Evolutionary conservation across 805 yeast genomes (phyloP).

Genomic region (Teunomyces funiuensis): DNA sequence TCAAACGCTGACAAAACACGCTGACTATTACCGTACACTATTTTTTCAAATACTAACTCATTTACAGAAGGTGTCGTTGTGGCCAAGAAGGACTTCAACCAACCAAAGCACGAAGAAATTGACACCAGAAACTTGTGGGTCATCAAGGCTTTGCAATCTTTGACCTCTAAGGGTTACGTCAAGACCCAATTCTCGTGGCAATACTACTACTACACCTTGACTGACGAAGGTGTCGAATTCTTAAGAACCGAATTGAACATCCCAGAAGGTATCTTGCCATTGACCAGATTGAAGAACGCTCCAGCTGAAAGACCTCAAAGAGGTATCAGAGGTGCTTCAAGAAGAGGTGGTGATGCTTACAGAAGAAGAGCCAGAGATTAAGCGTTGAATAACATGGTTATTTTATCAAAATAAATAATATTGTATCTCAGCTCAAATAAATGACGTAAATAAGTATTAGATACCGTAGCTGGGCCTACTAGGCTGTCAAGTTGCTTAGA

Average conservation of each 20-base stretch:
- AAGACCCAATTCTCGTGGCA: conserved; percentile 99
- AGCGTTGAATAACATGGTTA: conserved; percentile 9
- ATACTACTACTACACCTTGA: conserved; percentile 99
- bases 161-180: conserved; percentile 98
- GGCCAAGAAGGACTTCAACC: conserved; percentile 98
- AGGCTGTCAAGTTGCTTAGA: no score
- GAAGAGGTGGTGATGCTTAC: conserved; percentile 47
- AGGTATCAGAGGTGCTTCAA: conserved; percentile 39
- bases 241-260: conserved; percentile 97
- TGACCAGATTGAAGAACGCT: conserved; percentile 94
- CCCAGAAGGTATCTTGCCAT: conserved; percentile 98
- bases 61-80: conserved; percentile 95
- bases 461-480: background rate
- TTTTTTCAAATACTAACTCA: conserved; percentile 35
- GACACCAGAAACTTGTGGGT: conserved; percentile 96
- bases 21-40: background rate
- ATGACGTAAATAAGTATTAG: background rate
- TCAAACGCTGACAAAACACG: background rate
- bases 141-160: conserved; percentile 98
- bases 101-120: conserved; percentile 96
- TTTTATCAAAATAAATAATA: conserved; percentile 5
- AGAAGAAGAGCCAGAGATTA: conserved; percentile 64
- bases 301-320: conserved; percentile 76
- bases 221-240: conserved; percentile 99
- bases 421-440: conserved; percentile 5